Evolutionary conservation across 2,329 filamentous ascomycete species (phyloP), one percentile per base, ranked within the genome.

Genomic region (Penicillium sp.): DNA sequence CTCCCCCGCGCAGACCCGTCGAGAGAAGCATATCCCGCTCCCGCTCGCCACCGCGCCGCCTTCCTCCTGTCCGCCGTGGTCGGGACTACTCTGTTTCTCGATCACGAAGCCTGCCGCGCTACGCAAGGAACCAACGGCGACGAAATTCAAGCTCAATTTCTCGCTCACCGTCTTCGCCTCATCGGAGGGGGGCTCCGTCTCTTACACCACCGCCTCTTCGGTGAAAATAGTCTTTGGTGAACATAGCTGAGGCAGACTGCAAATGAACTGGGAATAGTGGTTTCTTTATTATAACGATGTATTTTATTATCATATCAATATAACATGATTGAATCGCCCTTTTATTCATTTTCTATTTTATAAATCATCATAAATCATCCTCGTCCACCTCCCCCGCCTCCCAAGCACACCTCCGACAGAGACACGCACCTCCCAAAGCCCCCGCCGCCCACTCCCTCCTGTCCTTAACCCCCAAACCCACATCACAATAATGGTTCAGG

Each of bases 401-500:
- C 73, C 86, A 88, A 26, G 89, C 80, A 77, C 95, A 99, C 66
- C 95, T 86, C 63, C 85, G 81, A 79, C 95, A 99, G 84, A 91
- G 89, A 79, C 95, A 99, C 77, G 87, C 88, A 0, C 95, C 95
- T 0, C 95, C 95, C 56, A 99, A 81, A 62, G 92, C 93, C 5
- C 94, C 95, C 51, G 84, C 82, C 5, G 93, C 92, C 93, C 94
- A 97, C 71, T 96, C 93, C 64, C 95, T 86, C 61, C 95, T 86
- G 73, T 95, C 86, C 67, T 89, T 86, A 2, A 97, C 93, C 0
- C 86, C 84, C 62, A 98, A 75, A 21, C 86, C 83, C 57, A 97
- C 84, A 79, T 98, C 95, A 75, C 93, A 97, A 76, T 99, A 99
- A 78, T 98, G 94, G 74, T 93, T 96, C 65, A 96, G 77, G 49